Evolutionary conservation across 2,329 filamentous ascomycete genomes (phyloP).

Genomic region (Calonectria pteridis): DNA sequence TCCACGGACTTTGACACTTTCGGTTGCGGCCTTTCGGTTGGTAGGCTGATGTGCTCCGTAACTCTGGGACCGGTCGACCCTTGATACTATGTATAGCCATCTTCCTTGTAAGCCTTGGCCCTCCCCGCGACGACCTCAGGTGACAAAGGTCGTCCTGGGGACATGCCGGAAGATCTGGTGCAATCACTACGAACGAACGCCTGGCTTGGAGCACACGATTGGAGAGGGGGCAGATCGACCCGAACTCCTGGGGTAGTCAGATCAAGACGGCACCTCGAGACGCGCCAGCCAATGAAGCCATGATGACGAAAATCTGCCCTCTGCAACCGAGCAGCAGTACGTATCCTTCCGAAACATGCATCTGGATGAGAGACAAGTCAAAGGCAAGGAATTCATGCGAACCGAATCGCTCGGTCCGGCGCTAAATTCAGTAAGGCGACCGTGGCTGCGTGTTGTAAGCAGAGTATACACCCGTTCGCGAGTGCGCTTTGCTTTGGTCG

Average conservation of each 20-base stretch:
- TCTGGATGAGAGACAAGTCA: constrained; percentile 12
- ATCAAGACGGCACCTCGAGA: constrained; percentile 14
- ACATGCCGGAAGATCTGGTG: constrained; percentile 18
- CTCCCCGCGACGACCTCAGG: constrained; percentile 15
- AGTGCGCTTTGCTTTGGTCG: neutral
- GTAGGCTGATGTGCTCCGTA: constrained; percentile 1
- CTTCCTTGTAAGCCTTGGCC: constrained; percentile 7
- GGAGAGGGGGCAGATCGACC: constrained; percentile 18
- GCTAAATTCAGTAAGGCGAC: neutral
- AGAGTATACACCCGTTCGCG: neutral
- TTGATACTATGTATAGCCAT: constrained; percentile 19
- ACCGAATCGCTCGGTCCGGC: constrained; percentile 16
- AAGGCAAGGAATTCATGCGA: constrained; percentile 3
- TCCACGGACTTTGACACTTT: constrained; percentile 14
- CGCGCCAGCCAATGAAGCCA: constrained; percentile 17
- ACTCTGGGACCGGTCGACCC: neutral
- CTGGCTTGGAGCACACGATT: constrained; percentile 16
- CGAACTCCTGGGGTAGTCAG: constrained; percentile 30
- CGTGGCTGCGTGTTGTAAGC: neutral
- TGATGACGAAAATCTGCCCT: neutral
- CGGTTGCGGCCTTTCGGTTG: neutral
- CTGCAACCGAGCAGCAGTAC: neutral
- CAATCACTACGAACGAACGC: constrained; percentile 25
- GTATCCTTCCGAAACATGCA: constrained; percentile 17
- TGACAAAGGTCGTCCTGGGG: constrained; percentile 13